Conservation (phyloP, 2,329 filamentous ascomycete genomes). For the Chrysoporthe cubensis region DNA sequence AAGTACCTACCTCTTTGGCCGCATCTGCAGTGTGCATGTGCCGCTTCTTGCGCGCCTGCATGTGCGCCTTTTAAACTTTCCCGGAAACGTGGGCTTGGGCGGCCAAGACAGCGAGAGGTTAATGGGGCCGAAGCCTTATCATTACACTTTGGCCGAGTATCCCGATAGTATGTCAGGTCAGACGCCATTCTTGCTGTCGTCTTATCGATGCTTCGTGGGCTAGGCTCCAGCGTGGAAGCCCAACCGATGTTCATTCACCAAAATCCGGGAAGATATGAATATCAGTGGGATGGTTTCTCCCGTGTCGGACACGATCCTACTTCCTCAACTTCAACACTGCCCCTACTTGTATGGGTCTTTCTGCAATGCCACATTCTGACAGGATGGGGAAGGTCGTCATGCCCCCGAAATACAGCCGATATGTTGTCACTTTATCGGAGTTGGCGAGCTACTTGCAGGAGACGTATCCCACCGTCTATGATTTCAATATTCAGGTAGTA, state of each 20-base stretch:
- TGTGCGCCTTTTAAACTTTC: neutral
- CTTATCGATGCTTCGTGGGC: neutral
- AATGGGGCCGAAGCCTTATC: neutral
- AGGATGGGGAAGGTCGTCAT: constrained; percentile 24
- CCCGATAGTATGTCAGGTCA: neutral
- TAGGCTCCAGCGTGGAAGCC: neutral
- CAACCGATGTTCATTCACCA: neutral
- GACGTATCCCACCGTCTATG: constrained; percentile 16
- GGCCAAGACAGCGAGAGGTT: too few species aligned
- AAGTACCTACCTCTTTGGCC: too few species aligned
- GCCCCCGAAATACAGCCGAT: constrained; percentile 20
- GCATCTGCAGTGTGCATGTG: neutral
- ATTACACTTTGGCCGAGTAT: neutral
- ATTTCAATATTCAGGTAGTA: constrained; percentile 26
- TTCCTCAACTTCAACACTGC: neutral
- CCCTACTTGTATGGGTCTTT: neutral
- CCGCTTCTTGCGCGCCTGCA: neutral
- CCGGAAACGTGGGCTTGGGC: too few species aligned
- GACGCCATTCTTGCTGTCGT: too few species aligned
- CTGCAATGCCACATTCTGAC: neutral
- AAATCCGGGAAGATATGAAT: neutral
- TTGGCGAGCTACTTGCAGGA: constrained; percentile 17
- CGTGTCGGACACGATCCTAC: neutral
- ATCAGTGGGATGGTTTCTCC: neutral
- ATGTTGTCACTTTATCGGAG: constrained; percentile 19